Base-by-base conservation (phyloP, 1,139 yeast genomes). In the Candida pseudocylindracea region DNA sequence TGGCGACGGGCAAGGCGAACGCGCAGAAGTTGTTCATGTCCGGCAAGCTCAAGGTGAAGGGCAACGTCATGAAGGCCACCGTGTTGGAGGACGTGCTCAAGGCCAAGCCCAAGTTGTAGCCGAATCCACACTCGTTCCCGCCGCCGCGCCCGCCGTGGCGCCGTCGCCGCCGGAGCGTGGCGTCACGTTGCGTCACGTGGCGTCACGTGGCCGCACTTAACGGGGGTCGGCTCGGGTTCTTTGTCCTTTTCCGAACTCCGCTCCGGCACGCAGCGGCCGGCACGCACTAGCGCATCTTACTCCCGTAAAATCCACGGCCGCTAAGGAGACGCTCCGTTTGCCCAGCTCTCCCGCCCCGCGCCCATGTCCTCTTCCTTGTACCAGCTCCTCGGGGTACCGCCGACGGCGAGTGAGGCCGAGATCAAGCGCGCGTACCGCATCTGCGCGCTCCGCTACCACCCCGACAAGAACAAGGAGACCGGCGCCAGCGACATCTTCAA, bases 61-160 rank as follows among this genome's bases (percentile, higher is more conserved):
- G 93, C 45, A 78, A 79, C 57, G 74, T 79, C 59, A 75, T 76
- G 85, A 79, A 80, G 63, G 92, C 92, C 38, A 70, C 85, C 36
- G 66, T 72, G 38, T 68, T 78, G 40, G 92, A 79, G 55, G 55
- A 65, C 32, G 72, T 79, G 33, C 66, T 79, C 56, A 74, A 74
- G 60, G 54, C 67, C 35, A 57, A 57, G 51, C 51, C 67, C 38
- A 60, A 60, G 53, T 39, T 40, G 41, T 40, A 34, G 33, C 34
- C 26, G 8, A 29, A 15, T 15, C 20, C 20, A 15, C 20, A 15
- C 4, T 4, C 20, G 20, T 15, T 4, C 6, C 20, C 6, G 6
- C 20, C 4, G 20, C 20, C n/a, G n/a, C n/a, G n/a, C n/a, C n/a
- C n/a, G n/a, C n/a, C n/a, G n/a, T n/a, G n/a, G n/a, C n/a, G n/a